Percentiles rank a stretch among this genome's conserved stretches.
These are phyloP conservation scores for Ustilago esculenta DNA, from an alignment of 1,284 basidiomycete genomes.

Conservation along the genomic window DNA sequence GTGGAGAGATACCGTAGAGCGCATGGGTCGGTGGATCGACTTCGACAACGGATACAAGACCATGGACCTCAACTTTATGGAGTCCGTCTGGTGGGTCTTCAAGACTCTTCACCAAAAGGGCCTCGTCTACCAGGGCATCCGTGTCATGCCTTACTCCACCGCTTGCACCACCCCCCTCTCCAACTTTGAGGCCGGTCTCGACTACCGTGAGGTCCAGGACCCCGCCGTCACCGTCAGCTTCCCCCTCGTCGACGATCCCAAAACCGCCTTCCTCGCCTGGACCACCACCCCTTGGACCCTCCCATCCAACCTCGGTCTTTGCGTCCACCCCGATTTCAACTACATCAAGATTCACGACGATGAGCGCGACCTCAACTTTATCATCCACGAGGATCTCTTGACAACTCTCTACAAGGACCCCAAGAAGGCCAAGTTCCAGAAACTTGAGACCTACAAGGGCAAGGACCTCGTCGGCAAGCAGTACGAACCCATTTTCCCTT, in stretches of 20 bases:
- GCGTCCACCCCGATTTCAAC: conserved; percentile 93
- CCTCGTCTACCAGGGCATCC: conserved; percentile 91
- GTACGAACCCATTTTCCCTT: conserved; percentile 95
- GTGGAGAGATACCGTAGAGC: conserved; percentile 93
- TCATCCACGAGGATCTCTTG: conserved; percentile 88
- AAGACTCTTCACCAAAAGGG: conserved; percentile 88
- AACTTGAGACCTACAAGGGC: conserved; percentile 82
- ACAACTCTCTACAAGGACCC: conserved; percentile 94
- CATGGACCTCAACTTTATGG: conserved; percentile 92
- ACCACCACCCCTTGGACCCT: conserved; percentile 99
- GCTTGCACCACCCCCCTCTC: conserved; percentile 95
- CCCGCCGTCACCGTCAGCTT: conserved; percentile 94
- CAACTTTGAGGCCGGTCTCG: conserved; percentile 95
- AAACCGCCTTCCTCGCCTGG: conserved; percentile 92
- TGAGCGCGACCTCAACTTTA: conserved; percentile 87
- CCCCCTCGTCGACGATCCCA: conserved; percentile 89
- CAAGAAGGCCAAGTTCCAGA: conserved; percentile 96
- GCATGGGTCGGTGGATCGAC: conserved; percentile 99
- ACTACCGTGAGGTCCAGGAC: conserved; percentile 93
- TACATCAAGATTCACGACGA: conserved; percentile 98
- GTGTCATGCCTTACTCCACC: conserved; percentile 98
- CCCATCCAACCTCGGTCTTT: conserved; percentile 92
- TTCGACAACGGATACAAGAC: conserved; percentile 99
- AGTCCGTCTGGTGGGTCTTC: conserved; percentile 99
- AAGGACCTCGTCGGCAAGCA: conserved; percentile 94